Percentiles rank a stretch among this genome's conserved stretches.
Conservation (phyloP, 768 basidiomycete genomes). For the Trametes meyenii region DNA sequence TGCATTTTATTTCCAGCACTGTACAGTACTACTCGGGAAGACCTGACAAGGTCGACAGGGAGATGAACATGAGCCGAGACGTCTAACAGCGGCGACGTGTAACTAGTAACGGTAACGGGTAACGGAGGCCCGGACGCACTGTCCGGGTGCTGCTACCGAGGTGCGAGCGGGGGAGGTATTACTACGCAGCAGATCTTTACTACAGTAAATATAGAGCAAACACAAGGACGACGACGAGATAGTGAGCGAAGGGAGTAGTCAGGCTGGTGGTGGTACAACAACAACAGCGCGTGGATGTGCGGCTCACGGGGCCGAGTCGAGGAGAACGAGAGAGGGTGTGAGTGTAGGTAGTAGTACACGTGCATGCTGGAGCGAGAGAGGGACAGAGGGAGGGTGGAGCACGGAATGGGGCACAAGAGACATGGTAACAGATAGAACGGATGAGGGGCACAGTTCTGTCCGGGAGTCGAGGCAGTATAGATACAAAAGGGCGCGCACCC, state of each 20-base stretch:
- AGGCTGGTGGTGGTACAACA: conserved; percentile 8
- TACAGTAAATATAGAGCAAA: neutral
- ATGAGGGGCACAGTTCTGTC: neutral
- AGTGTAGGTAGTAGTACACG: neutral
- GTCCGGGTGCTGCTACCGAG: no score
- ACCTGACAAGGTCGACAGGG: neutral
- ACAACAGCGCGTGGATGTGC: conserved; percentile 4
- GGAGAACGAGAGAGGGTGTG: neutral
- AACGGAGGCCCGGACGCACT: no score
- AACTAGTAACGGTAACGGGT: no score
- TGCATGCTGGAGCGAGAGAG: conserved; percentile 1
- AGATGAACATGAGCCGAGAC: no score
- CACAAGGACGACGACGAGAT: no score
- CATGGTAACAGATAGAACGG: neutral
- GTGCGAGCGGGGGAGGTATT: neutral
- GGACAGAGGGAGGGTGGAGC: neutral
- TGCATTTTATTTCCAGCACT: neutral
- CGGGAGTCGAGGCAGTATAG: neutral
- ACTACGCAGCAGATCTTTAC: no score
- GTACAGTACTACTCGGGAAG: neutral
- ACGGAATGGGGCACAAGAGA: neutral
- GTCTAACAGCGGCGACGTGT: no score
- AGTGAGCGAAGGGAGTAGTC: neutral
- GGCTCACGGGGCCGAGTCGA: neutral
- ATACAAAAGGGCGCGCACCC: neutral